These are phyloP conservation scores for Gossypium davidsonii DNA, from an alignment of 441 rosid species.

Conservation along the genomic window DNA sequence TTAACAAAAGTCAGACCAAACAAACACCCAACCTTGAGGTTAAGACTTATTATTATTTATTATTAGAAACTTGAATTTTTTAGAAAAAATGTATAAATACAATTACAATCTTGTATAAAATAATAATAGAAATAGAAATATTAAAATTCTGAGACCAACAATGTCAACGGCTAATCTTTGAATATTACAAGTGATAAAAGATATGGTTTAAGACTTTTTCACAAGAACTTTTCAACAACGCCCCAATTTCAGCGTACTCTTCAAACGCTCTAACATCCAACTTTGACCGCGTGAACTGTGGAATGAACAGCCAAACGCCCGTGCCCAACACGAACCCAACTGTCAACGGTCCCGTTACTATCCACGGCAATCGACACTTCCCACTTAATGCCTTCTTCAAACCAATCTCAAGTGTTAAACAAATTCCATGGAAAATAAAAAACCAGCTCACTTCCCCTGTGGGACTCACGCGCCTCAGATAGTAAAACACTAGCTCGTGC, in stretches of 20 bases:
- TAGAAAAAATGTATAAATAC: no score
- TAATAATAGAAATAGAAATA: no score
- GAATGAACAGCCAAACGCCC: slow-evolving; percentile 41
- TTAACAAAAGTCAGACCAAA: no score
- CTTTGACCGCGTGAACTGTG: slow-evolving; percentile 26
- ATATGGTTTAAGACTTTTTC: not conserved
- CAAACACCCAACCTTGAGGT: no score
- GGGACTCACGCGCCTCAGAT: slow-evolving; percentile 26
- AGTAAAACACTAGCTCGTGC: slow-evolving; percentile 40
- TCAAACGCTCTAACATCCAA: slow-evolving; percentile 10
- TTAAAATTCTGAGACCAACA: no score
- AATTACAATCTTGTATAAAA: no score
- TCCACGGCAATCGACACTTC: slow-evolving; percentile 9
- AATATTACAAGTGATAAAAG: no score
- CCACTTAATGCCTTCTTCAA: slow-evolving; percentile 20
- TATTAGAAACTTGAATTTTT: no score
- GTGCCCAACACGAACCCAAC: slow-evolving; percentile 33
- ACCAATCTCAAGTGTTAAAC: slow-evolving; percentile 28
- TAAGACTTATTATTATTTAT: no score
- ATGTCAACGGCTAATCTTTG: no score
- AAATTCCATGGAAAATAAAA: slow-evolving; percentile 41
- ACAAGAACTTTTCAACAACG: not conserved
- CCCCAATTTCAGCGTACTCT: slow-evolving; percentile 13
- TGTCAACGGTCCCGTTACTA: slow-evolving; percentile 12
- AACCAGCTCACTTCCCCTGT: slow-evolving; percentile 34